phyloP scores from a whole-genome alignment of 2,329 filamentous ascomycete genomes.

The Hirsutella rhossiliensis region DNA sequence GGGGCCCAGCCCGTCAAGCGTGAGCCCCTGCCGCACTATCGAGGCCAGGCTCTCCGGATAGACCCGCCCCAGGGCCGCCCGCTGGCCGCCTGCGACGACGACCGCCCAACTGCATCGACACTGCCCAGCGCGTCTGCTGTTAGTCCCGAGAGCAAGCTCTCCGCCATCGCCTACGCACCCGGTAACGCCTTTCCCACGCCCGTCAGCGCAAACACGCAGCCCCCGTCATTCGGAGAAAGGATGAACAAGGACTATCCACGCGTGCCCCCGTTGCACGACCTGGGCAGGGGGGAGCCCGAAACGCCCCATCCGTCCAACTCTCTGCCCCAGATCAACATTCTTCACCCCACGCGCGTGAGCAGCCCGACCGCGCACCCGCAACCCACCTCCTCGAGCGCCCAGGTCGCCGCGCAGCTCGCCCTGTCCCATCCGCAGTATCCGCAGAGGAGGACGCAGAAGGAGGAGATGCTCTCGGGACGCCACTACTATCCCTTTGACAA shows the following conservation, averaged over 20 bases:
- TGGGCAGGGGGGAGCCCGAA: slow-evolving; percentile 43
- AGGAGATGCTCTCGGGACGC: slow-evolving; percentile 76
- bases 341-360: slow-evolving; percentile 37
- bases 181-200: slow-evolving; percentile 50
- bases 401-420: slow-evolving; percentile 47
- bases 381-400: slow-evolving; percentile 29
- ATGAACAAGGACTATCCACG: slow-evolving; percentile 48
- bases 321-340: slow-evolving; percentile 45
- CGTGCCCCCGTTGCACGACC: slow-evolving; percentile 48
- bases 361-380: slow-evolving; percentile 30
- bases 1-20: slow-evolving; percentile 32
- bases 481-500: slow-evolving; percentile 71
- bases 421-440: slow-evolving; percentile 42
- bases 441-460: slow-evolving; percentile 55
- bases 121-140: slow-evolving; percentile 43
- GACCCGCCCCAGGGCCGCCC: slow-evolving; percentile 49
- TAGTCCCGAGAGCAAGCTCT: slow-evolving; percentile 52
- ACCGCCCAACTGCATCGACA: slow-evolving; percentile 46
- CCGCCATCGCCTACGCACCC: slow-evolving; percentile 41
- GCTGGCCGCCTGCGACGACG: slow-evolving; percentile 39
- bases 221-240: slow-evolving; percentile 33
- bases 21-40: slow-evolving; percentile 46
- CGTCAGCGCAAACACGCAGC: slow-evolving; percentile 41
- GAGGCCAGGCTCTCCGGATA: slow-evolving; percentile 49
- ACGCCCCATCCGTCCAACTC: slow-evolving; percentile 36